These are phyloP conservation scores for Fusarium torreyae DNA, from an alignment of 2,329 filamentous ascomycete species.

Conservation along the genomic window DNA sequence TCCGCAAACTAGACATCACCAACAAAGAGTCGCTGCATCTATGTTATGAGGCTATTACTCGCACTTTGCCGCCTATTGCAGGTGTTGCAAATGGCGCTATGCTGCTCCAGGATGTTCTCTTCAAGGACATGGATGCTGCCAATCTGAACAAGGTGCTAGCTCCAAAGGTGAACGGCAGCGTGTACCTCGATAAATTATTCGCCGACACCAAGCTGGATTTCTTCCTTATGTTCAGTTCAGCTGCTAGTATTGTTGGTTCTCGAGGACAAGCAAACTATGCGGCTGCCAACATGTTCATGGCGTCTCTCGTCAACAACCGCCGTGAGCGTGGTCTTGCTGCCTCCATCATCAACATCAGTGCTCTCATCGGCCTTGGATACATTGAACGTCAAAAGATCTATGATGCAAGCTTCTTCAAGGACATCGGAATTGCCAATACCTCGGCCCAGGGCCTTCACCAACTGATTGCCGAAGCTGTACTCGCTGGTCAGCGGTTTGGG, in stretches of 20 bases:
- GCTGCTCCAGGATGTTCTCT: constrained; percentile 57
- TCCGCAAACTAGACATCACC: constrained; percentile 13
- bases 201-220: constrained; percentile 54
- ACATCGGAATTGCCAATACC: constrained; percentile 29
- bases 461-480: constrained; percentile 49
- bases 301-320: constrained; percentile 46
- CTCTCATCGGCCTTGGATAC: constrained; percentile 14
- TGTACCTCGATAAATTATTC: constrained; percentile 54
- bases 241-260: constrained; percentile 55
- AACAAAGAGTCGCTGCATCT: not conserved
- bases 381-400: constrained; percentile 18
- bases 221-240: constrained; percentile 60
- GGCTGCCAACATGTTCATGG: constrained; percentile 59
- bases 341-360: constrained; percentile 57
- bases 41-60: constrained; percentile 23
- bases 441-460: constrained; percentile 53
- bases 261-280: constrained; percentile 57
- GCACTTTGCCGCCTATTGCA: constrained; percentile 53
- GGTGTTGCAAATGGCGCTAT: constrained; percentile 63
- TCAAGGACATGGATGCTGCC: constrained; percentile 52
- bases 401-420: constrained; percentile 15
- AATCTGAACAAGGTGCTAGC: constrained; percentile 48
- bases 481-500: not conserved
- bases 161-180: constrained; percentile 58
- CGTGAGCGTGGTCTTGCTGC: constrained; percentile 55